Base-by-base conservation (phyloP, 306 rosid genomes). In the Cucumis cinereus region DNA sequence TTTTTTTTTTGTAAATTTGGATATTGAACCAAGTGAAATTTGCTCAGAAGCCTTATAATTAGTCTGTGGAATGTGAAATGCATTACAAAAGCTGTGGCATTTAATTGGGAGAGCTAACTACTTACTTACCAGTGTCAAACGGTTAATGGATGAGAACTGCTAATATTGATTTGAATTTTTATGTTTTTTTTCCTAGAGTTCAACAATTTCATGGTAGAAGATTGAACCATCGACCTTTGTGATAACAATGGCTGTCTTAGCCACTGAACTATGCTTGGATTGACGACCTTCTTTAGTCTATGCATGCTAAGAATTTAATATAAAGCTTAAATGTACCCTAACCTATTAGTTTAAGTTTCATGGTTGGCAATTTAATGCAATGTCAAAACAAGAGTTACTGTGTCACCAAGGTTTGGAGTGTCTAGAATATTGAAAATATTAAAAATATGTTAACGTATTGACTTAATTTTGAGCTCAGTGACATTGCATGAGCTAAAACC, bases 401-500 rank as follows among this genome's bases (percentile, higher is more conserved):
- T 28, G 40, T 58, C 67, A 30, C 35, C 8, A 56, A 5, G 7
- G n/a, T 26, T 13, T 26, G 2, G 55, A 0, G 74, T 43, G 36
- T 68, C 24, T 5, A 68, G 54, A 68, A 43, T 68, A 43, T 41
- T 41, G n/a, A 68, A 36, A 43, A 68, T 5, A 13, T 68, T 43
- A n/a, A 41, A 43, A 14, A 11, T 41, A 41, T 41, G 2, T 2
- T 23, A 22, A 8, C 17, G 12, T 50, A 50, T 24, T 14, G 35
- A 16, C 41, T 23, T 50, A 35, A 24, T 55, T 66, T 8, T 45
- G 8, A 20, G 35, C 20, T 53, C 1, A 10, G 22, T 20, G 35
- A 67, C 78, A 40, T 10, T 20, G 78, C 84, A 7, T 14, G 58
- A 49, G 80, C n/a, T 78, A 30, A 77, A 80, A n/a, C n/a, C 33